A percentile compares a stretch with the other conserved stretches of the same genome.
Conservation (phyloP, 2,329 filamentous ascomycete genomes). For the Emmonsiellopsis sp. region DNA sequence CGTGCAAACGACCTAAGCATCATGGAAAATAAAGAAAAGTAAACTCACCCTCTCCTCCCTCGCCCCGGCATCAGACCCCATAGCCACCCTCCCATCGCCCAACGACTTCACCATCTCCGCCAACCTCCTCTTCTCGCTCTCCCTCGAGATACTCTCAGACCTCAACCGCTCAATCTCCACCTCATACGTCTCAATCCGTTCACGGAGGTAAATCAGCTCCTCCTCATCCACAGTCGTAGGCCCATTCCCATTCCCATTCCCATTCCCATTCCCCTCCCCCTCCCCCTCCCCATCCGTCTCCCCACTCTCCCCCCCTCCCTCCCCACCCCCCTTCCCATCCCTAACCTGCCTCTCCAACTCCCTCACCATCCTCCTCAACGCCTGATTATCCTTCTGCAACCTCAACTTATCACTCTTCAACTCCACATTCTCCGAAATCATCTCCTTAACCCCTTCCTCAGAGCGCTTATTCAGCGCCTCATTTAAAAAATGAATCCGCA, state of each 20-base stretch:
- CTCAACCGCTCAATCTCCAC: constrained; percentile 74
- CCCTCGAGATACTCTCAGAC: constrained; percentile 66
- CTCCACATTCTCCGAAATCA: constrained; percentile 96
- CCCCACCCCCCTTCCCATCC: constrained; percentile 43
- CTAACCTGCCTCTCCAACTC: constrained; percentile 75
- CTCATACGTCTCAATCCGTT: constrained; percentile 76
- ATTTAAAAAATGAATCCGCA: constrained; percentile 95
- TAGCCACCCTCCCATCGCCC: constrained; percentile 41
- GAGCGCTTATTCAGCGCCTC: constrained; percentile 87
- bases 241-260: constrained; percentile 50
- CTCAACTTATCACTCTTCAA: constrained; percentile 84
- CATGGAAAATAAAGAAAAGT: background rate
- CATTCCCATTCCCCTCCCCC: constrained; percentile 34
- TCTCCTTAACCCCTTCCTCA: constrained; percentile 93
- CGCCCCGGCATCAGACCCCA: constrained; percentile 42
- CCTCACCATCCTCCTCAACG: constrained; percentile 68
- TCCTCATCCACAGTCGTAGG: constrained; percentile 61
- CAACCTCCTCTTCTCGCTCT: constrained; percentile 78
- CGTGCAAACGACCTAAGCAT: constrained; percentile 30
- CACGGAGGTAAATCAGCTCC: constrained; percentile 74
- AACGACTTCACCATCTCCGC: constrained; percentile 68
- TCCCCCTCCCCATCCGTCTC: constrained; percentile 37
- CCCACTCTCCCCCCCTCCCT: constrained; percentile 36
- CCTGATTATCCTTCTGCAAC: constrained; percentile 82
- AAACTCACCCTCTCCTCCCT: constrained; percentile 38